Evolutionary conservation across 441 rosid genomes (phyloP), one percentile per base, ranked within the genome.

Genomic region (Gossypium lobatum): DNA sequence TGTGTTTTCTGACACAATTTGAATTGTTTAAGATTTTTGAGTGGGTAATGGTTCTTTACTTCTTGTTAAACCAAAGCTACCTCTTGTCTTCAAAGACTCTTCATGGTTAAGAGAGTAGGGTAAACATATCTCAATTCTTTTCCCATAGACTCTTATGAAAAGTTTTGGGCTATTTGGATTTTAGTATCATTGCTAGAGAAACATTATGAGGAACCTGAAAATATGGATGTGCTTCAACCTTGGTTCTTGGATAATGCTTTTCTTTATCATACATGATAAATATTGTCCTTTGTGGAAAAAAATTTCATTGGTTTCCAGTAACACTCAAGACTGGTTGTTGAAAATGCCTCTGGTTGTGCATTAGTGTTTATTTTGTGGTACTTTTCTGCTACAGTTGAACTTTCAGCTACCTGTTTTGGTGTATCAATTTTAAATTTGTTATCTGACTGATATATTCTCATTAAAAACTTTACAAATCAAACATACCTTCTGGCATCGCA

Each of bases 121-220:
- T 52, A 11, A 53, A 53, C 73, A 70, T 18, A 54, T 53, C 17
- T 53, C 3, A 53, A 39, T 31, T 53, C 3, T 11, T 11, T 69
- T 31, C 37, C 16, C 42, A 25, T 10, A 17, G 11, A 21, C 37
- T 69, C 9, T 68, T 50, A 26, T 48, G 71, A 34, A n/a, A 48
- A 46, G 37, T 25, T 67, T 25, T 67, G 71, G 58, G 37, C 25
- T 69, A 28, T 26, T 28, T 69, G 9, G 1, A 28, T 52, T 26
- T 68, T 31, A 10, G 25, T 50, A 16, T 11, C 2, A 5, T 70
- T 70, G 63, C 52, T 53, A 1, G 61, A 69, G 48, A 50, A 67
- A n/a, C 21, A 14, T 46, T 50, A 63, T 67, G 59, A 50, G 72
- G 59, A 16, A 50, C 8, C 23, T 67, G 42, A 67, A 67, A 53